These are phyloP conservation scores for Chrysochromulina parva DNA, from an alignment of 78 protist species.

Conservation along the genomic window DNA sequence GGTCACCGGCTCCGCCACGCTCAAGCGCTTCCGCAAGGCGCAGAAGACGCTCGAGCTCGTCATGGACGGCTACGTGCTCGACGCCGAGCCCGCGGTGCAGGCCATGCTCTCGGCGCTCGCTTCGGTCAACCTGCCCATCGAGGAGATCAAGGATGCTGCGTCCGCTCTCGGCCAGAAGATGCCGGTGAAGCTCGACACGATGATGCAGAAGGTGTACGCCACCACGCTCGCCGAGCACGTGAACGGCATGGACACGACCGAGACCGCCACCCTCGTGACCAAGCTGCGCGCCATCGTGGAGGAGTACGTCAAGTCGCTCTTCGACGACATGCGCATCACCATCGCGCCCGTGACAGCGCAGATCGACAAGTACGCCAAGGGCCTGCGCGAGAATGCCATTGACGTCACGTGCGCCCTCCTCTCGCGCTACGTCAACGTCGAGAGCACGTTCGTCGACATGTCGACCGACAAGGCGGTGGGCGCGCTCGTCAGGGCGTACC, in stretches of 20 bases:
- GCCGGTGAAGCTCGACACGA: not conserved
- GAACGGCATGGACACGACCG: not conserved
- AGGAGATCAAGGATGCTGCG: not conserved
- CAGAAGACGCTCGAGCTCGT: not conserved
- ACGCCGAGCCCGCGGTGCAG: not conserved
- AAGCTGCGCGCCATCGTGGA: not conserved
- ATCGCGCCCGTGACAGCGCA: not conserved
- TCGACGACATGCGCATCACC: not conserved
- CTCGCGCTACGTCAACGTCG: not conserved
- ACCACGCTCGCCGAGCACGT: not conserved
- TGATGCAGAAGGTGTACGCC: not conserved
- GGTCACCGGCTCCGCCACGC: not conserved
- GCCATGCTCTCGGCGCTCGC: not conserved
- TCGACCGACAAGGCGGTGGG: not conserved
- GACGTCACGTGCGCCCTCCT: not conserved
- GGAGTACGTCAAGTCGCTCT: not conserved
- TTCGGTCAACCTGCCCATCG: not conserved
- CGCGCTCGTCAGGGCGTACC: conserved; percentile 9
- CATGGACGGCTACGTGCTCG: not conserved
- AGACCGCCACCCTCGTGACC: not conserved
- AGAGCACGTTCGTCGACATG: not conserved
- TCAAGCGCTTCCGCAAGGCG: not conserved
- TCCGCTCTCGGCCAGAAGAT: not conserved
- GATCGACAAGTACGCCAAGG: not conserved
- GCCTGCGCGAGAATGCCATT: not conserved